phyloP scores from a whole-genome alignment of 177 flowering plant species.

The Vitis hybrid region DNA sequence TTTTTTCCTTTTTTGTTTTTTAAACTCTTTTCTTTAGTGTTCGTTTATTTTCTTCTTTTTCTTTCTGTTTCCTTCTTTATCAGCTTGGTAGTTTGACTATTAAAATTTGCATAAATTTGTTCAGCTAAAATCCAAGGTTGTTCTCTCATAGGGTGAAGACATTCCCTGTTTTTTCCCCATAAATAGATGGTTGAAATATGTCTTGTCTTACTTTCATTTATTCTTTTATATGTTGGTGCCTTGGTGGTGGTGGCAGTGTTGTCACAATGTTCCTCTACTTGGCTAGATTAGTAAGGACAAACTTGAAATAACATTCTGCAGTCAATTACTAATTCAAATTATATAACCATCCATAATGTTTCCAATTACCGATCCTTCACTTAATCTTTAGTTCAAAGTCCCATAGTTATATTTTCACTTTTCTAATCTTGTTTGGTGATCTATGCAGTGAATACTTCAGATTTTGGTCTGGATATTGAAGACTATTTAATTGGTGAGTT shows the following conservation, averaged over 20 bases:
- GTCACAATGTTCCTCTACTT: no score
- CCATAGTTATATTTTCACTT: neutral
- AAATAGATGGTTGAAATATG: neutral
- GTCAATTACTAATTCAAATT: neutral
- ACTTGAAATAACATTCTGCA: no score
- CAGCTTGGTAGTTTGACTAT: neutral
- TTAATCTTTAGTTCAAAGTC: neutral
- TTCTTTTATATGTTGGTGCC: neutral
- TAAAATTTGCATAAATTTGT: neutral
- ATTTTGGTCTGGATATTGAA: conserved; percentile 85
- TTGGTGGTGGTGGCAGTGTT: no score
- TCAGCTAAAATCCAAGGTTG: neutral
- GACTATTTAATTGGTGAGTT: conserved; percentile 89
- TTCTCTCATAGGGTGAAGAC: neutral
- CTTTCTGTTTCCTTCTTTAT: neutral
- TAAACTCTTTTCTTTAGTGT: neutral
- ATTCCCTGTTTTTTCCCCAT: neutral
- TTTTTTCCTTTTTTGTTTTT: neutral
- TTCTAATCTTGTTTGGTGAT: neutral
- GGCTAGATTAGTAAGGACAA: no score
- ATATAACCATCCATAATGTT: neutral
- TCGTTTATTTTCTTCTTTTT: neutral
- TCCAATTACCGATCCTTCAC: neutral
- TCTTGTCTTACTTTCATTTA: neutral
- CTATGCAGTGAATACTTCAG: conserved; percentile 66